phyloP scores from a whole-genome alignment of 2,329 filamentous ascomycete genomes.

The Cryphonectria radicalis region DNA sequence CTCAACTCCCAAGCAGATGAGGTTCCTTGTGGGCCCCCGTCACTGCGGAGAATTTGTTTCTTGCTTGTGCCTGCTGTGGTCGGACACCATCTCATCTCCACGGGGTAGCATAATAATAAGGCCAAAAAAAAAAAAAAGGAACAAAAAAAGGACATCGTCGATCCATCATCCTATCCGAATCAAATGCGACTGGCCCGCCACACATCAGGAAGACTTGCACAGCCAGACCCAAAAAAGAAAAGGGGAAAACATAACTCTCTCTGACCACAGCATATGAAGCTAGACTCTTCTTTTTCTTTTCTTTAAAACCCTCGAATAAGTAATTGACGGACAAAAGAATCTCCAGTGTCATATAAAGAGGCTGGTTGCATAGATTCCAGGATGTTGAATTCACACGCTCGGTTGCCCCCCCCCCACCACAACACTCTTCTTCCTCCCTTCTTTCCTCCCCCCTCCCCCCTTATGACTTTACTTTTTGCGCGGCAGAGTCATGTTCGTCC shows the following conservation, averaged over 20 bases:
- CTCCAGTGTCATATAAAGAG: constrained; percentile 11
- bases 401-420: not conserved
- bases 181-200: not conserved
- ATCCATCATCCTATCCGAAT: not conserved
- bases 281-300: too few relatives aligned
- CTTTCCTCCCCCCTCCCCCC: not conserved
- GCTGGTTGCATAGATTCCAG: constrained; percentile 26
- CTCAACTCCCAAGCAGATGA: not conserved
- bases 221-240: not conserved
- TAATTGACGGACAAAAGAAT: constrained; percentile 17
- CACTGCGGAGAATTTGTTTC: constrained; percentile 16
- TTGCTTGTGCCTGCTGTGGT: not conserved
- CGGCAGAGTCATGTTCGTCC: constrained; percentile 4
- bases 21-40: not conserved
- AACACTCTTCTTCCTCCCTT: not conserved
- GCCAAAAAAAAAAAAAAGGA: too few relatives aligned
- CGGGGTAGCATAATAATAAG: not conserved
- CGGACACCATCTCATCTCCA: constrained; percentile 6
- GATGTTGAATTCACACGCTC: constrained; percentile 16
- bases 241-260: not conserved
- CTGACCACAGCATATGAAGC: too few relatives aligned
- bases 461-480: not conserved
- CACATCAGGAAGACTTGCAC: not conserved
- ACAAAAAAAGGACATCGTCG: not conserved
- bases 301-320: not conserved